Evolutionary conservation across 805 yeast genomes (phyloP).

Genomic region (Candida pseudoglaebosa): DNA sequence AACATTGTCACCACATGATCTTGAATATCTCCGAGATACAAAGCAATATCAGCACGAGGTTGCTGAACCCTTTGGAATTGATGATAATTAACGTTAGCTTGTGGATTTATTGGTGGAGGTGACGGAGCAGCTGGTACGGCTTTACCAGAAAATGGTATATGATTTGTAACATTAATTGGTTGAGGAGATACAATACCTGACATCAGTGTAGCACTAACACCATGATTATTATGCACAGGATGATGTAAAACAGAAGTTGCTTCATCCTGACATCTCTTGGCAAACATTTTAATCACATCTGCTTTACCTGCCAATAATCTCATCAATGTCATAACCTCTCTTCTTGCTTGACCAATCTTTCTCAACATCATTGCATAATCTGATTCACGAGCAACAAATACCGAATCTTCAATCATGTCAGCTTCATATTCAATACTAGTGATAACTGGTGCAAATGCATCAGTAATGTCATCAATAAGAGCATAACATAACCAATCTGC

Average conservation of each 20-base stretch:
- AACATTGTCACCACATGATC: conserved; percentile 96
- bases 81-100: not conserved
- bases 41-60: conserved; percentile 88
- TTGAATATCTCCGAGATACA: conserved; percentile 92
- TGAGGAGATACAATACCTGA: conserved; percentile 22
- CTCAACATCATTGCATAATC: conserved; percentile 76
- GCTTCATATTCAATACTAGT: conserved; percentile 77
- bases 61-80: conserved; percentile 18
- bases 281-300: conserved; percentile 93
- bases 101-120: conserved; percentile 13
- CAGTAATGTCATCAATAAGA: conserved; percentile 77
- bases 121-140: too few relatives aligned
- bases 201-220: conserved; percentile 18
- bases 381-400: conserved; percentile 69
- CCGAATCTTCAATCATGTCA: conserved; percentile 80
- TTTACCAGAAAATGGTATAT: too few relatives aligned
- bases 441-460: conserved; percentile 79
- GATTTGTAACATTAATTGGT: too few relatives aligned
- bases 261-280: conserved; percentile 87
- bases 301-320: conserved; percentile 89
- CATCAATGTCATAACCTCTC: conserved; percentile 90
- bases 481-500: conserved; percentile 86
- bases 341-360: conserved; percentile 83
- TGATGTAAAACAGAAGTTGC: conserved; percentile 18
- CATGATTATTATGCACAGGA: conserved; percentile 14